Conservation (phyloP, 2,329 filamentous ascomycete species). For the Fusarium sp. region DNA sequence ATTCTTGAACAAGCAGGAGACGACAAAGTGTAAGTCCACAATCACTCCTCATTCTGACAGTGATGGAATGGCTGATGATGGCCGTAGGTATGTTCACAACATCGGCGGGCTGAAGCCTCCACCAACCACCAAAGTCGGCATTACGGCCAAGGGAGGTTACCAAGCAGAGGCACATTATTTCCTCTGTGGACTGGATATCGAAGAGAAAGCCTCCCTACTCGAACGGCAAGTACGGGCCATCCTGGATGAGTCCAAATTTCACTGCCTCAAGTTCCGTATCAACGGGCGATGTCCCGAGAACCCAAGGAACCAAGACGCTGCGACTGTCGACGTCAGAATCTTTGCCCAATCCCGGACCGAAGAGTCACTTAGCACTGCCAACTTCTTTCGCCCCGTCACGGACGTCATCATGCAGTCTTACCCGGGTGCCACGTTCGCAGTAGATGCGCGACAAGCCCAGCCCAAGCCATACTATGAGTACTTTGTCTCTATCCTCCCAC, state of each 20-base stretch:
- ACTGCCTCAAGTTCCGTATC: conserved; percentile 48
- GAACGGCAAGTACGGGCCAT: conserved; percentile 50
- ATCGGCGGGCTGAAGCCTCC: not conserved
- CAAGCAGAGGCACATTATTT: conserved; percentile 59
- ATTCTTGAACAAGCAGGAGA: conserved; percentile 60
- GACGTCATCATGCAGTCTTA: conserved; percentile 52
- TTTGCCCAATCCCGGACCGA: conserved; percentile 57
- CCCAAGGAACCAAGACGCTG: conserved; percentile 55
- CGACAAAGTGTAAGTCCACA: conserved; percentile 43
- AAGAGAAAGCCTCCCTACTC: conserved; percentile 55
- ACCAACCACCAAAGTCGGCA: conserved; percentile 43
- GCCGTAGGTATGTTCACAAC: not conserved
- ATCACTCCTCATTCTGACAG: not conserved
- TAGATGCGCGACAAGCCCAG: conserved; percentile 53
- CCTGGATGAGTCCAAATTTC: conserved; percentile 49
- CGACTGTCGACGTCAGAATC: conserved; percentile 60
- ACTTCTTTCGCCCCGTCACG: conserved; percentile 39
- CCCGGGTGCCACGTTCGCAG: conserved; percentile 56
- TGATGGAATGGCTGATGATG: not conserved
- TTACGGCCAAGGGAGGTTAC: conserved; percentile 56
- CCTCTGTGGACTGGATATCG: conserved; percentile 55
- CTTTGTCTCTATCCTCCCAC: conserved; percentile 43
- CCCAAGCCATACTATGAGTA: conserved; percentile 42
- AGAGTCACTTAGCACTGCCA: conserved; percentile 43
- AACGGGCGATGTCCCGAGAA: conserved; percentile 54